Percentiles rank a stretch among this genome's conserved stretches.
phyloP scores from a whole-genome alignment of 768 basidiomycete species.

The Pleurotus giganteus region DNA sequence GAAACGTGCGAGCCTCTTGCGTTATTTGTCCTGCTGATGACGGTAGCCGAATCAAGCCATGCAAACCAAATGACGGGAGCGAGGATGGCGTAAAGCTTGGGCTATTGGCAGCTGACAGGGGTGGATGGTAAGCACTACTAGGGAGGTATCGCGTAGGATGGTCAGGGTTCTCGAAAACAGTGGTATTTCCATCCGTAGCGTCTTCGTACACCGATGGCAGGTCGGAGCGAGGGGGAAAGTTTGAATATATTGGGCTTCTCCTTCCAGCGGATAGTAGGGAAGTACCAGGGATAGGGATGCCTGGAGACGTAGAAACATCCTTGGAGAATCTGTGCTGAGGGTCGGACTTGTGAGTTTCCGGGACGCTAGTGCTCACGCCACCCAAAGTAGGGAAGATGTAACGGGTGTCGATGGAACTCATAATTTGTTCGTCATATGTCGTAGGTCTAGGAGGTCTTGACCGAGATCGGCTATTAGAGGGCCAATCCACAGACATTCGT shows the following conservation, averaged over 20 bases:
- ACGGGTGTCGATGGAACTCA: conserved; percentile 38
- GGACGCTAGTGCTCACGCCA: conserved; percentile 10
- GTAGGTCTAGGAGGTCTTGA: conserved; percentile 62
- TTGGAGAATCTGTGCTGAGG: neutral
- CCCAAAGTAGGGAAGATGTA: conserved; percentile 40
- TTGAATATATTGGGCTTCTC: conserved; percentile 43
- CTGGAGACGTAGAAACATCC: conserved; percentile 22
- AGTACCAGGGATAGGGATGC: conserved; percentile 40
- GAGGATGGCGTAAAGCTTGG: conserved; percentile 67
- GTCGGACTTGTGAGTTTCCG: neutral
- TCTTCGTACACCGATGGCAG: conserved; percentile 49
- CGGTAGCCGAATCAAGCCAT: conserved; percentile 48
- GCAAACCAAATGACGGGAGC: conserved; percentile 67
- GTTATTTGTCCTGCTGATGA: conserved; percentile 30
- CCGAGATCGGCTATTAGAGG: conserved; percentile 72
- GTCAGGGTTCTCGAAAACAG: conserved; percentile 32
- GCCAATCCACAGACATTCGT: conserved; percentile 90
- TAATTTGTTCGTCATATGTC: conserved; percentile 46
- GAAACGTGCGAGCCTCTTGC: conserved; percentile 57
- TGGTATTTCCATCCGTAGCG: conserved; percentile 28
- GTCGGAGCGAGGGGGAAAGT: conserved; percentile 33
- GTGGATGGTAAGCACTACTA: conserved; percentile 31
- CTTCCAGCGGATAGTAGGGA: conserved; percentile 45
- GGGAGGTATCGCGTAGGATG: conserved; percentile 25
- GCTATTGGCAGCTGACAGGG: conserved; percentile 40